phyloP scores from a whole-genome alignment of 345 rosid genomes.

The Rhodamnia rubescens region DNA sequence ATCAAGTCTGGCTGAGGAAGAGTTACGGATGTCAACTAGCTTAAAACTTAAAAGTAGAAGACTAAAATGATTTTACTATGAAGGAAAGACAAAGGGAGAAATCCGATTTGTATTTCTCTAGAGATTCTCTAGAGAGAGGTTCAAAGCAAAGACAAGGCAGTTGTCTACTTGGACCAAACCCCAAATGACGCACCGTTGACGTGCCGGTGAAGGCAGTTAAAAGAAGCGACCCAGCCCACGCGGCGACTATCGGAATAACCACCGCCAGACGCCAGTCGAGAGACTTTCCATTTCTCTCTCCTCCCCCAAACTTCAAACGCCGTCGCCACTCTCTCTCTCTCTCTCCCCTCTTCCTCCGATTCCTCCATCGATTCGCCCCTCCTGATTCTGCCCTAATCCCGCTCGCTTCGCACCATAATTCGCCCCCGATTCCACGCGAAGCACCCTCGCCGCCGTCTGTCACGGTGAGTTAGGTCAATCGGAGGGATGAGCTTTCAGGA shows the following conservation, averaged over 20 bases:
- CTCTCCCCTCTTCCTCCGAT: background rate
- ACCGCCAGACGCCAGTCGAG: background rate
- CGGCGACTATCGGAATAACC: background rate
- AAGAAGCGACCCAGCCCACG: background rate
- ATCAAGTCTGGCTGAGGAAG: too few species aligned
- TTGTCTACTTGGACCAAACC: fast-evolving
- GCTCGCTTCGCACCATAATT: background rate
- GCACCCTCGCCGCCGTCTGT: background rate
- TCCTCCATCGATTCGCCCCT: background rate
- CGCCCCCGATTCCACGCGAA: background rate
- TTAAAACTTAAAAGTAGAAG: background rate
- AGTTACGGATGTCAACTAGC: background rate
- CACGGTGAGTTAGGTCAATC: background rate
- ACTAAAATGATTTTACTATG: background rate
- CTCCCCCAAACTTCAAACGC: background rate
- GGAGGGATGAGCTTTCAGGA: slow-evolving; percentile 12
- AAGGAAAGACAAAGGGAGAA: background rate
- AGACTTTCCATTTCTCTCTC: background rate
- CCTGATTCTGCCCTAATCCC: background rate
- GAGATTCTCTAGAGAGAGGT: background rate
- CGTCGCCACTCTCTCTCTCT: background rate
- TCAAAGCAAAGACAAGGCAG: background rate
- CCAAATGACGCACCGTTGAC: background rate
- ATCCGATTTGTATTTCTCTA: background rate
- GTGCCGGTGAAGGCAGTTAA: background rate